Evolutionary conservation across 805 yeast genomes (phyloP).

Genomic region (Yarrowia osloensis): DNA sequence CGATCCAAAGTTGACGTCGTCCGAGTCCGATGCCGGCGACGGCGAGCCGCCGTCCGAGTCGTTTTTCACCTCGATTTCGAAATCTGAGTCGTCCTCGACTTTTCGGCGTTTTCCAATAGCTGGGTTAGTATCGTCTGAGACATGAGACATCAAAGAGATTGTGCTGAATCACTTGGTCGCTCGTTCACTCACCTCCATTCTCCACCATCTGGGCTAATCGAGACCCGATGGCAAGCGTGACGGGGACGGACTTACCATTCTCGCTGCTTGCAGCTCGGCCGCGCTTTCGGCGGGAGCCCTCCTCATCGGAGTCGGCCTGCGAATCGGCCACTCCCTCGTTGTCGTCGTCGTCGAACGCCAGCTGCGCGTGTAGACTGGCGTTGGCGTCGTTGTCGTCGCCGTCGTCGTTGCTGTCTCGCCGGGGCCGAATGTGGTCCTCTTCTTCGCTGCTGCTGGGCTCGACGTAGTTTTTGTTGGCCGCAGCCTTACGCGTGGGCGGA

Average conservation of each 20-base stretch:
- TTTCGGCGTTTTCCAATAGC: conserved; percentile 16
- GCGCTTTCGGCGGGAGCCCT: neutral
- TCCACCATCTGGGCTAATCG: conserved; percentile 31
- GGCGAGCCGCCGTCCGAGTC: conserved; percentile 12
- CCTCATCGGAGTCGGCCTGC: neutral
- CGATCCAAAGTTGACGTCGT: conserved; percentile 17
- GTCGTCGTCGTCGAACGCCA: conserved; percentile 26
- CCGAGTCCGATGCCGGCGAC: conserved; percentile 13
- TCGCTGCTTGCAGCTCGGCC: conserved; percentile 6
- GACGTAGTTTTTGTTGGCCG: conserved; percentile 20
- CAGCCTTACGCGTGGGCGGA: conserved; percentile 15
- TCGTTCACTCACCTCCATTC: conserved; percentile 6
- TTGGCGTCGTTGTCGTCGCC: neutral
- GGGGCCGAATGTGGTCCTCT: neutral
- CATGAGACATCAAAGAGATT: neutral
- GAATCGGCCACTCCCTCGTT: neutral
- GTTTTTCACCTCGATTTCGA: neutral
- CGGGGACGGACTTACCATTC: conserved; percentile 31
- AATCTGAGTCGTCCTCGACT: conserved; percentile 21
- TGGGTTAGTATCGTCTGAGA: neutral
- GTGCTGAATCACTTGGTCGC: neutral
- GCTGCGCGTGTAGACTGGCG: conserved; percentile 11
- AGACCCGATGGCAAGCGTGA: conserved; percentile 34
- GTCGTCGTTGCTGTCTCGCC: neutral
- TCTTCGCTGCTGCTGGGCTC: conserved; percentile 13